Evolutionary conservation across 306 rosid species (phyloP).

Genomic region (Sicyos baderoa): DNA sequence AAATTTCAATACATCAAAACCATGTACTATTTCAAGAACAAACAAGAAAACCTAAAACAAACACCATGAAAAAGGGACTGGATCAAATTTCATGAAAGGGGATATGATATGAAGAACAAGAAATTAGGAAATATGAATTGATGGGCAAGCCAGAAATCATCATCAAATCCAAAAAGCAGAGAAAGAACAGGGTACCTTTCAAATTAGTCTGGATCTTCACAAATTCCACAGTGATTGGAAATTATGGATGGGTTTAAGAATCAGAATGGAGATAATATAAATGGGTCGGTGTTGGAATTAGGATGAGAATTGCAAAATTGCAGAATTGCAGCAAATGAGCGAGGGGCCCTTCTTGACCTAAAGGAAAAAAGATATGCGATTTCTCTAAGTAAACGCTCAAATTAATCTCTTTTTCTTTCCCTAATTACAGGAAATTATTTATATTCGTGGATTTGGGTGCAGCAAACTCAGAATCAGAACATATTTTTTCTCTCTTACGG

Average conservation of each 20-base stretch:
- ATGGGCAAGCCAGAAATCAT: neutral
- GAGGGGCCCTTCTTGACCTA: neutral
- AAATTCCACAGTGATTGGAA: neutral
- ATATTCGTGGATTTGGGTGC: neutral
- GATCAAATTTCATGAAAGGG: neutral
- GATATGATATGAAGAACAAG: neutral
- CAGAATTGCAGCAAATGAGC: neutral
- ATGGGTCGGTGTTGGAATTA: neutral
- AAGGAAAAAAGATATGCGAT: neutral
- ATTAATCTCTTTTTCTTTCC: neutral
- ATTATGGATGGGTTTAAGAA: neutral
- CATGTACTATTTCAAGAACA: no score
- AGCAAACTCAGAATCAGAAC: no score
- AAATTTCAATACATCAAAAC: neutral
- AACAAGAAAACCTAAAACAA: slow-evolving; percentile 10
- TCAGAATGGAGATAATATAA: neutral
- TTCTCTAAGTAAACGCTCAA: neutral
- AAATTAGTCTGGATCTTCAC: neutral
- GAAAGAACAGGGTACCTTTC: neutral
- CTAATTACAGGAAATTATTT: no score
- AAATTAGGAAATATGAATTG: neutral
- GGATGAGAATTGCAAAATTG: no score
- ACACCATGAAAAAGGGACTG: slow-evolving; percentile 1
- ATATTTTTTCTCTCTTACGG: no score
- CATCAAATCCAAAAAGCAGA: neutral